Base-by-base conservation (phyloP, 768 basidiomycete genomes). In the Heimioporus sp. region DNA sequence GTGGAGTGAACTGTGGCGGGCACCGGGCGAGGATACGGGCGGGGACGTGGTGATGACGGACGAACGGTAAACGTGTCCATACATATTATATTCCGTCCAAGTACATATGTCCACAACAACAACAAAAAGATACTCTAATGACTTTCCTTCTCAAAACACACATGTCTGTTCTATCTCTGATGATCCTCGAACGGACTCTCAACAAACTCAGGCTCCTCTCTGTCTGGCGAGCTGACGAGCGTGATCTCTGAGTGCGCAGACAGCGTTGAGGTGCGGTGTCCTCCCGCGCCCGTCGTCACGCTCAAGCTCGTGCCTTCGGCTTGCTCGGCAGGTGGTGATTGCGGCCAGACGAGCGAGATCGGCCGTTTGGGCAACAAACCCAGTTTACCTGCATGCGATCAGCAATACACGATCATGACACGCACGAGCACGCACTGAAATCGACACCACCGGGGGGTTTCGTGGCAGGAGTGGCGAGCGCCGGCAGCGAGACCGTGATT, bases 331-430 rank as follows among this genome's bases (percentile, higher is more conserved):
- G 68, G 74, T 17, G 76, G 62, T 4, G 66, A 51, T 50, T 64
- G 54, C 13, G 64, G 45, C 28, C 60, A 62, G 17, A 73, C 63
- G 32, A 86, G 73, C 9, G 86, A 83, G 13, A 90, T 87, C 7
- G 87, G 86, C 0, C 83, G 80, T 68, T 87, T 89, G 5, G 87
- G 87, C 17, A 90, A 72, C 21, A 90, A 66, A 20, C 87, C 87
- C 0, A 87, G 72, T 69, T 86, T 87, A 46, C 80, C 85, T 83
- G 7, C 31, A 15, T 15, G 20, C 30, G 42, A 38, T 46, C 13
- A 54, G 34, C 30, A 19, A 5, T 13, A 16, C 8, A 10, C 13
- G 20, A 12, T 17, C 16, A 40, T 2, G 1, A 20, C 19, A n/a
- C 12, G 5, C 24, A 31, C 2, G 3, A 32, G 20, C 17, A 62